These are phyloP conservation scores for Raphidocelis subcapitata DNA, from an alignment of 139 green algal genomes.

Conservation along the genomic window DNA sequence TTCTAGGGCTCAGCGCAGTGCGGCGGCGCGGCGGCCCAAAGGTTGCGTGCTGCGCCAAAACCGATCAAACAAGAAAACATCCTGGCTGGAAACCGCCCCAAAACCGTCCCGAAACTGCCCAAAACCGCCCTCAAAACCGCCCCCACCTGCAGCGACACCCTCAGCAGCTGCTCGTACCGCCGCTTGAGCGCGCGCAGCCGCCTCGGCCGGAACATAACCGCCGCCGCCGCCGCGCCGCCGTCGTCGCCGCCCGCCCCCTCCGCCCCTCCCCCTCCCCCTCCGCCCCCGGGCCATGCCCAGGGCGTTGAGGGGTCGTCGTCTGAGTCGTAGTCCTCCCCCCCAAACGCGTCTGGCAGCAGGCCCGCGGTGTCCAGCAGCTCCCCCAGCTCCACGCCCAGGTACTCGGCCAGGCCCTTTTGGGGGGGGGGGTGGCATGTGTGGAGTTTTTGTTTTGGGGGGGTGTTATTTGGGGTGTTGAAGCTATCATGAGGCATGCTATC, in stretches of 20 bases:
- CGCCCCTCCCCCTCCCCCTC: neutral
- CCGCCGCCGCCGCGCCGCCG: neutral
- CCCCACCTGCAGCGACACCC: conserved; percentile 23
- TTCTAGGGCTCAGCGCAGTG: too few species aligned
- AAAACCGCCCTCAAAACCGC: neutral
- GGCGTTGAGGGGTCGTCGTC: conserved; percentile 1
- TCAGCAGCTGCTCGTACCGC: conserved; percentile 29
- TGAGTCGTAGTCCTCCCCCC: conserved; percentile 18
- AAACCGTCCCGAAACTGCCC: too few species aligned
- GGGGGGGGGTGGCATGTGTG: too few species aligned
- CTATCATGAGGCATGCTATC: too few species aligned
- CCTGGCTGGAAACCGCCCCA: too few species aligned
- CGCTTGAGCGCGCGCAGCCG: conserved; percentile 11
- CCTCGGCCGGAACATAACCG: conserved; percentile 26
- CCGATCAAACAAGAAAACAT: too few species aligned
- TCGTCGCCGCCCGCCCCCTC: neutral
- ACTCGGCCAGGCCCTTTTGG: conserved; percentile 27
- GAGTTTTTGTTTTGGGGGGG: too few species aligned
- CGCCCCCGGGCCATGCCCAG: neutral
- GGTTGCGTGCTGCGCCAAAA: too few species aligned
- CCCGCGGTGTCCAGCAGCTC: conserved; percentile 23
- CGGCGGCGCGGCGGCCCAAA: too few species aligned
- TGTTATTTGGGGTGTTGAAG: too few species aligned
- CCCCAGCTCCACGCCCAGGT: conserved; percentile 23
- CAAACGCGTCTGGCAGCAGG: conserved; percentile 7